phyloP scores from a whole-genome alignment of 2,329 filamentous ascomycete species.

The Plectosphaerella cucumerina region DNA sequence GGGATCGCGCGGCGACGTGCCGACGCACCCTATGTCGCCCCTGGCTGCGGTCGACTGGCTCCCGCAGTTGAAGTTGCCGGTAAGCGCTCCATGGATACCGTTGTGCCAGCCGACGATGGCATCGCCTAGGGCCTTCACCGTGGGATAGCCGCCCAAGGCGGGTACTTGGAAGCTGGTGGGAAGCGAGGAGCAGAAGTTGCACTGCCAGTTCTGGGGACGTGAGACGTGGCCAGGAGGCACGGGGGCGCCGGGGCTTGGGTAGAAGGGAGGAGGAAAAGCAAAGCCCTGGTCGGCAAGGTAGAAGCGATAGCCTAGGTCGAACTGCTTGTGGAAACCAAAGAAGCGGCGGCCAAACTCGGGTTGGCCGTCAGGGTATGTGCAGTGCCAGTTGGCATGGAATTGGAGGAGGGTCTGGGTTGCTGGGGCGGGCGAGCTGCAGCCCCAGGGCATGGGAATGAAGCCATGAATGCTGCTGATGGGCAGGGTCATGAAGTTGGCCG shows the following conservation, averaged over 20 bases:
- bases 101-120: neutral
- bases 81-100: neutral
- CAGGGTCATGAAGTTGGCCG: neutral
- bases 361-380: neutral
- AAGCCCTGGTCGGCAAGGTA: neutral
- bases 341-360: neutral
- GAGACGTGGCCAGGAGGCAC: neutral
- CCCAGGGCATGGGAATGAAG: neutral
- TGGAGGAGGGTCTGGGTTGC: neutral
- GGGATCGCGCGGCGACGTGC: neutral
- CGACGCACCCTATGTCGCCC: neutral
- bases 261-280: neutral
- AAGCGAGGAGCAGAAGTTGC: neutral
- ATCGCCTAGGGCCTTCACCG: neutral
- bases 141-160: neutral
- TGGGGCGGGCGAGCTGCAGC: neutral
- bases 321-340: constrained; percentile 1
- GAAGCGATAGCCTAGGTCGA: neutral
- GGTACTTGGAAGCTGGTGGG: neutral
- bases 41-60: neutral
- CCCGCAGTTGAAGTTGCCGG: neutral
- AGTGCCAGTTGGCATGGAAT: neutral
- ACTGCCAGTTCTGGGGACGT: neutral
- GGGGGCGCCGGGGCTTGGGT: neutral
- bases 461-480: neutral